phyloP scores from a whole-genome alignment of 495 filamentous ascomycete genomes.

The Penicillium waksmanii region DNA sequence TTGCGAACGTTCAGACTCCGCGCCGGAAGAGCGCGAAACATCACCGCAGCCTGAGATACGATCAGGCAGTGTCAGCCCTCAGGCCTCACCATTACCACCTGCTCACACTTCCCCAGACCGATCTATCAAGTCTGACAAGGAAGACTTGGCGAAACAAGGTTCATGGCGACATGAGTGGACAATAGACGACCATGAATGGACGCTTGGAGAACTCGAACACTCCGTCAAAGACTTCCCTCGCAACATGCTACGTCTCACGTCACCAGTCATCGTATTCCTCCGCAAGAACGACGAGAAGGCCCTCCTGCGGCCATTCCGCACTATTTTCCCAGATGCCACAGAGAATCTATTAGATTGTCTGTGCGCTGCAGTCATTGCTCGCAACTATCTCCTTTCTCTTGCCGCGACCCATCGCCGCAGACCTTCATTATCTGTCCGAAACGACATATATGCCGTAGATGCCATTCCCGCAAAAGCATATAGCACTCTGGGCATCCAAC shows the following conservation, averaged over 20 bases:
- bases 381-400: slow-evolving; percentile 59
- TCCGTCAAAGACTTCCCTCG: slow-evolving; percentile 48
- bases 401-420: slow-evolving; percentile 31
- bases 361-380: slow-evolving; percentile 66
- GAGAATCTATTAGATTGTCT: slow-evolving; percentile 62
- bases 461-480: slow-evolving; percentile 43
- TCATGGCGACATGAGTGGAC: slow-evolving; percentile 50
- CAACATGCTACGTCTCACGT: slow-evolving; percentile 49
- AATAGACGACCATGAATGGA: slow-evolving; percentile 51
- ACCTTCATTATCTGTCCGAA: slow-evolving; percentile 24
- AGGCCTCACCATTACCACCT: slow-evolving; percentile 19
- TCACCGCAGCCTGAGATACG: slow-evolving; percentile 31
- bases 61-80: slow-evolving; percentile 34
- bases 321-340: slow-evolving; percentile 59
- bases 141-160: slow-evolving; percentile 33
- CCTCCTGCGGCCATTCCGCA: slow-evolving; percentile 51
- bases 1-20: slow-evolving; percentile 28
- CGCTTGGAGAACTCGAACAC: slow-evolving; percentile 48
- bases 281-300: slow-evolving; percentile 44
- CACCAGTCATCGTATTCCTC: slow-evolving; percentile 48
- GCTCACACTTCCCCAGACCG: slow-evolving; percentile 27
- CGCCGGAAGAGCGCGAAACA: slow-evolving; percentile 21
- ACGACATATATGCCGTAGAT: slow-evolving; percentile 32
- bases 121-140: slow-evolving; percentile 36
- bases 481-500: slow-evolving; percentile 39